Conservation (phyloP, 345 rosid genomes). For the Erodium maritimum region DNA sequence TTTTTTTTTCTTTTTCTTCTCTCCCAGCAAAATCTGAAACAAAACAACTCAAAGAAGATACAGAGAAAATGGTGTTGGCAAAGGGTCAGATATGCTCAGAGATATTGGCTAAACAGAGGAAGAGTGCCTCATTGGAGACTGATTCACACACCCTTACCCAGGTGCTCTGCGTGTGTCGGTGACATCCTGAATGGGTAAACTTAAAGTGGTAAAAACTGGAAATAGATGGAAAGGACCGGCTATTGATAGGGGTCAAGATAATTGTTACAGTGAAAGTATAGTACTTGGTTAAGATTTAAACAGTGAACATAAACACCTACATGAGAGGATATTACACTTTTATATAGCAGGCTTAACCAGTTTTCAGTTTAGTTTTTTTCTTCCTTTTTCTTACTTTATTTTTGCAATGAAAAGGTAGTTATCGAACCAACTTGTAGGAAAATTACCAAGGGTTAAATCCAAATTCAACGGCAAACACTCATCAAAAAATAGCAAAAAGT, state of each 20-base stretch:
- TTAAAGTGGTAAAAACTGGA: neutral
- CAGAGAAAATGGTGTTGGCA: conserved; percentile 31
- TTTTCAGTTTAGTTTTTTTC: neutral
- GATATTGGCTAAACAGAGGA: conserved; percentile 48
- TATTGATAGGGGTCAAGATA: neutral
- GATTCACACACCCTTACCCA: conserved; percentile 51
- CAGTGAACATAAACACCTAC: neutral
- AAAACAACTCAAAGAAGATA: conserved; percentile 34
- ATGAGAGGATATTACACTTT: no score
- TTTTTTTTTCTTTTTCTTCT: neutral
- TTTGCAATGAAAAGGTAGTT: neutral
- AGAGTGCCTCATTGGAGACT: conserved; percentile 35
- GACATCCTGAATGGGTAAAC: neutral
- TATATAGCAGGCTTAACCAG: no score
- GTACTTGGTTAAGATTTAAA: neutral
- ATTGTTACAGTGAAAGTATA: neutral
- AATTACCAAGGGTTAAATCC: no score
- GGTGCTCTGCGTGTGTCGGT: conserved; percentile 17
- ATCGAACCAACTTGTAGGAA: no score
- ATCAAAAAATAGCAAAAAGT: no score
- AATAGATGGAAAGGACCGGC: neutral
- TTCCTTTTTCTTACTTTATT: neutral
- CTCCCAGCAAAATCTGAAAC: conserved; percentile 42
- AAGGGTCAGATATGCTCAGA: conserved; percentile 51
- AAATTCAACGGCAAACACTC: no score